These are phyloP conservation scores for Melampsora larici-populina DNA, from an alignment of 1,284 basidiomycete genomes.

Conservation along the genomic window DNA sequence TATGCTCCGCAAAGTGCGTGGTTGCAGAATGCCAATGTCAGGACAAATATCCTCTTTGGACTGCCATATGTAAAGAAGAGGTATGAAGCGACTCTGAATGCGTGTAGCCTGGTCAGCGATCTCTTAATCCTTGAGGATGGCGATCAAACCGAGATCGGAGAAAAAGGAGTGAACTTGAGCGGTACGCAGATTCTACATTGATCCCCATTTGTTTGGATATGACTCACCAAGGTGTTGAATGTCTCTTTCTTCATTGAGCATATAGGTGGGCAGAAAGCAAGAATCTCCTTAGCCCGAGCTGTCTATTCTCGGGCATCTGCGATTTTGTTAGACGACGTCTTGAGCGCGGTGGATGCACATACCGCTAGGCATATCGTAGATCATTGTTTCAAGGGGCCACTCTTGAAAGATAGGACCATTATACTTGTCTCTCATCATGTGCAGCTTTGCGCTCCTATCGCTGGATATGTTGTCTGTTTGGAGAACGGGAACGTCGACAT, in stretches of 20 bases:
- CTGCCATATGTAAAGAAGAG: constrained; percentile 73
- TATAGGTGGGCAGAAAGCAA: constrained; percentile 91
- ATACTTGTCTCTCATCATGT: constrained; percentile 86
- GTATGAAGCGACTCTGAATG: constrained; percentile 71
- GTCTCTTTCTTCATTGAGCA: constrained; percentile 44
- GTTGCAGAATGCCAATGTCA: constrained; percentile 85
- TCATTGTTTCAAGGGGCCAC: constrained; percentile 76
- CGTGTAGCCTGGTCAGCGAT: constrained; percentile 74
- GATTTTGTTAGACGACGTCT: constrained; percentile 82
- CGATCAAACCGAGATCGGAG: constrained; percentile 85
- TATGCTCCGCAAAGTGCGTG: constrained; percentile 80
- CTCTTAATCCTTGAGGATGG: constrained; percentile 89
- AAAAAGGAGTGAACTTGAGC: constrained; percentile 58
- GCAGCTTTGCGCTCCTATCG: constrained; percentile 69
- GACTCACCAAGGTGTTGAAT: background rate
- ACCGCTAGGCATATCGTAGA: constrained; percentile 79
- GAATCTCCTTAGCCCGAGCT: constrained; percentile 65
- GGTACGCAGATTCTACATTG: constrained; percentile 46
- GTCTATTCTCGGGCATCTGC: constrained; percentile 85
- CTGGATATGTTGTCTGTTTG: constrained; percentile 63
- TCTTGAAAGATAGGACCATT: constrained; percentile 73
- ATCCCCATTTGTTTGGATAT: constrained; percentile 45
- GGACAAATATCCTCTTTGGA: constrained; percentile 89
- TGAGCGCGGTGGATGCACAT: constrained; percentile 85
- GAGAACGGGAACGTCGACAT: constrained; percentile 81